Conservation (phyloP, 495 filamentous ascomycete species). For the Tuber magnatum region DNA sequence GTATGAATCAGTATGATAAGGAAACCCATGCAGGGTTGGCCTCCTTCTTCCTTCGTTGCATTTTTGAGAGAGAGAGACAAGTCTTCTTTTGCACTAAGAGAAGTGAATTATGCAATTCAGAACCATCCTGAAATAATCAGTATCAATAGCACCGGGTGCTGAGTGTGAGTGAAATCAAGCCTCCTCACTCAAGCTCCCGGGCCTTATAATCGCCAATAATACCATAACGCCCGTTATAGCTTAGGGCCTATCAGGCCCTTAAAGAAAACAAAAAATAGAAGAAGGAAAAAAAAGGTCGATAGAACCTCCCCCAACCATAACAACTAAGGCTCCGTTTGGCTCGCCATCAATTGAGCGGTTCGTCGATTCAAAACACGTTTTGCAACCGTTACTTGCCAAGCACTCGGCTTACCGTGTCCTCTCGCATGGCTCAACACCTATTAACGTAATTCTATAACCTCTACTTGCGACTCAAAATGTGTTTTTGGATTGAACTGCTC, state of each 20-base stretch:
- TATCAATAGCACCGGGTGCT: not conserved
- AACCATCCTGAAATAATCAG: not conserved
- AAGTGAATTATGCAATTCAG: not conserved
- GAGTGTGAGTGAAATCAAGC: not conserved
- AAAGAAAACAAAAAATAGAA: not conserved
- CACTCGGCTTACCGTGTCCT: too few species aligned
- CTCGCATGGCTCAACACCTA: too few species aligned
- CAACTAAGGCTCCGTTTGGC: too few species aligned
- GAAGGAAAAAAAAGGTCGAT: too few species aligned
- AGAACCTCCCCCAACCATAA: not conserved
- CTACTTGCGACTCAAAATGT: too few species aligned
- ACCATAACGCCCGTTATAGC: not conserved
- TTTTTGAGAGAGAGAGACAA: too few species aligned
- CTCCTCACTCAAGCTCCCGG: not conserved
- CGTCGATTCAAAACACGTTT: too few species aligned
- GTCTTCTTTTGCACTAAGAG: not conserved
- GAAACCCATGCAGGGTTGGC: not conserved
- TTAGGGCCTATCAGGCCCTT: too few species aligned
- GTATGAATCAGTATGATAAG: not conserved
- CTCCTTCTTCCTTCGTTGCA: not conserved
- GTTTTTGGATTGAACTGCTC: too few species aligned
- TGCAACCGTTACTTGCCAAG: too few species aligned
- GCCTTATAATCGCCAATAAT: not conserved
- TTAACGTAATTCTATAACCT: too few species aligned
- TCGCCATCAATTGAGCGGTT: too few species aligned